Evolutionary conservation across 2,329 filamentous ascomycete genomes (phyloP).

Genomic region (Apiospora pterosperma): DNA sequence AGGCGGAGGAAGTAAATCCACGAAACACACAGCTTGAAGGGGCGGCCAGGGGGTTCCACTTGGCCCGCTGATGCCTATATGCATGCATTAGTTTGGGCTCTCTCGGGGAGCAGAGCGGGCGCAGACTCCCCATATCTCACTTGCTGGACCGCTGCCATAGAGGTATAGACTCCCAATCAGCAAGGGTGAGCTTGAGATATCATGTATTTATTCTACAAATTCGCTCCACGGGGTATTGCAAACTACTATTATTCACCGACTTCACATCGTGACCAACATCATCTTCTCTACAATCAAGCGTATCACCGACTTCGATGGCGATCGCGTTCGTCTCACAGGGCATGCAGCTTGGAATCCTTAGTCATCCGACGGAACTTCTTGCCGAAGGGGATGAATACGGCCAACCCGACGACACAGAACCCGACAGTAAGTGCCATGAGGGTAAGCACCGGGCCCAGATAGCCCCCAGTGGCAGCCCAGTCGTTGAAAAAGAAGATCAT

Average conservation of each 20-base stretch:
- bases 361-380: slow-evolving; percentile 28
- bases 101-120: too few species aligned
- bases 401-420: slow-evolving; percentile 21
- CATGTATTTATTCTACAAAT: not conserved
- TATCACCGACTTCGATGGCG: not conserved
- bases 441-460: slow-evolving; percentile 21
- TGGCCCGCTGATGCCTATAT: too few species aligned
- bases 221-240: not conserved
- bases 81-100: too few species aligned
- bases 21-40: slow-evolving; percentile 4
- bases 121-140: too few species aligned
- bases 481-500: slow-evolving; percentile 28
- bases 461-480: slow-evolving; percentile 21
- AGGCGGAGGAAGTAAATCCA: slow-evolving; percentile 8
- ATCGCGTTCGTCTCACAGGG: slow-evolving; percentile 11
- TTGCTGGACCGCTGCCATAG: too few species aligned
- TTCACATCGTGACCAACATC: not conserved
- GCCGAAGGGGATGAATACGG: slow-evolving; percentile 23
- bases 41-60: not conserved
- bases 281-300: not conserved
- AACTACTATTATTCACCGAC: not conserved
- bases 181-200: too few species aligned
- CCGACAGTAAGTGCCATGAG: slow-evolving; percentile 25
- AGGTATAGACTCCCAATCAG: too few species aligned
- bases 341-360: slow-evolving; percentile 25